Conservation (phyloP, 1,284 basidiomycete species). For the Moesziomyces antarcticus region DNA sequence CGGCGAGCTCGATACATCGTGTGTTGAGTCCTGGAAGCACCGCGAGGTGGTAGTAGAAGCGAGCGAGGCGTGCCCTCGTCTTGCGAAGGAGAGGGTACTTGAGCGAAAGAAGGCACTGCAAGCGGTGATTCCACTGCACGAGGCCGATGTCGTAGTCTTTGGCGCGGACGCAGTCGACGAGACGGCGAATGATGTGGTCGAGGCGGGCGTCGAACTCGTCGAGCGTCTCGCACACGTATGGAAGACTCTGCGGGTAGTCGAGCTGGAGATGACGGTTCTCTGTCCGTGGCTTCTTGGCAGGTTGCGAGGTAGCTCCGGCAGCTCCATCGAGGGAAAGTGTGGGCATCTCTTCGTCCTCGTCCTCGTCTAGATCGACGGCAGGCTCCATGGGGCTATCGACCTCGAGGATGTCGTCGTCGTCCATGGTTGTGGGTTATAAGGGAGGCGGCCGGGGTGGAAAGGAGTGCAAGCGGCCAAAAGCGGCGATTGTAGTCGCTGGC, state of each 20-base stretch:
- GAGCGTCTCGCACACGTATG: slow-evolving; percentile 83
- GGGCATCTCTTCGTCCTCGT: slow-evolving; percentile 49
- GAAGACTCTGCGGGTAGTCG: slow-evolving; percentile 71
- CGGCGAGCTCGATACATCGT: slow-evolving; percentile 77
- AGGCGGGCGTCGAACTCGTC: slow-evolving; percentile 83
- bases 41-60: slow-evolving; percentile 84
- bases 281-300: slow-evolving; percentile 28
- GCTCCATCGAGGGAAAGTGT: slow-evolving; percentile 35
- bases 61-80: slow-evolving; percentile 79
- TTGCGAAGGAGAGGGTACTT: slow-evolving; percentile 69
- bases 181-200: slow-evolving; percentile 79
- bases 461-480: too few species aligned
- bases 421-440: slow-evolving; percentile 14
- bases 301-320: slow-evolving; percentile 18
- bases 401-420: slow-evolving; percentile 54
- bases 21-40: slow-evolving; percentile 80
- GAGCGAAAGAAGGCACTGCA: slow-evolving; percentile 65
- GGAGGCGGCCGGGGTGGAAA: too few species aligned
- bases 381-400: slow-evolving; percentile 57
- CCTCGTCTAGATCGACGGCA: slow-evolving; percentile 49
- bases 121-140: slow-evolving; percentile 72
- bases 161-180: slow-evolving; percentile 81
- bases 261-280: slow-evolving; percentile 51
- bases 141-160: slow-evolving; percentile 72
- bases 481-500: too few species aligned